These are phyloP conservation scores for Hanseniaspora gamundiae DNA, from an alignment of 1,139 yeast species.

Conservation along the genomic window DNA sequence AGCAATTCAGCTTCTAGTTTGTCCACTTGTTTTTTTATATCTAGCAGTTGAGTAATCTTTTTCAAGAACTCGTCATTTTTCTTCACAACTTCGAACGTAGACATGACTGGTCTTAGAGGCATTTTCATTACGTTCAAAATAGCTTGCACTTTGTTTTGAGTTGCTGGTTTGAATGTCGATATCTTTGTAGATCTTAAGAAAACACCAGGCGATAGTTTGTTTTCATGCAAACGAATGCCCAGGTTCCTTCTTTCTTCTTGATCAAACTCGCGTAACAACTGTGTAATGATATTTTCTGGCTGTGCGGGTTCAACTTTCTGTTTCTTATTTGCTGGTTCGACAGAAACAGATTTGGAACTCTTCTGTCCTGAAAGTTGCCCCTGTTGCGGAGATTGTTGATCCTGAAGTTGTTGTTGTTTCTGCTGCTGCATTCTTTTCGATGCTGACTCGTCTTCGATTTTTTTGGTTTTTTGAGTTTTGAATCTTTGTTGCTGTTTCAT, in stretches of 20 bases:
- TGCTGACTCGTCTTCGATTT: constrained; percentile 31
- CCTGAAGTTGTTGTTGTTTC: constrained; percentile 13
- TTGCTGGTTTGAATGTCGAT: constrained; percentile 51
- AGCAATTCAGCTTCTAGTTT: constrained; percentile 72
- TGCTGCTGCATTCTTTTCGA: constrained; percentile 27
- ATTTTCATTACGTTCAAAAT: constrained; percentile 69
- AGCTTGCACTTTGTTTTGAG: constrained; percentile 65
- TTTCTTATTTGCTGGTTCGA: constrained; percentile 23
- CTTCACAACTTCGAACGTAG: constrained; percentile 68
- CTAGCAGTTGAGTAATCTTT: constrained; percentile 62
- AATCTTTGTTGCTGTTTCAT: constrained; percentile 29
- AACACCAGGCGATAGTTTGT: constrained; percentile 52
- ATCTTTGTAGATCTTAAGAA: constrained; percentile 61
- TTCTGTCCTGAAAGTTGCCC: constrained; percentile 9
- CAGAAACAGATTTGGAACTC: constrained; percentile 14
- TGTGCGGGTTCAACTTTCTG: constrained; percentile 13
- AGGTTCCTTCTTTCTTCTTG: constrained; percentile 75
- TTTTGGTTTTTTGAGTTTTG: constrained; percentile 20
- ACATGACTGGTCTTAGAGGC: constrained; percentile 73
- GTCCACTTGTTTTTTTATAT: constrained; percentile 78
- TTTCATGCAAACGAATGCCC: constrained; percentile 76
- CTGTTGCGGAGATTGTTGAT: constrained; percentile 12
- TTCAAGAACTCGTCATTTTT: constrained; percentile 70
- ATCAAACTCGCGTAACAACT: constrained; percentile 42
- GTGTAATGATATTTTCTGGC: constrained; percentile 25